Evolutionary conservation across 805 yeast genomes (phyloP).

Genomic region (Hemisphaericaspora nanyangensis): DNA sequence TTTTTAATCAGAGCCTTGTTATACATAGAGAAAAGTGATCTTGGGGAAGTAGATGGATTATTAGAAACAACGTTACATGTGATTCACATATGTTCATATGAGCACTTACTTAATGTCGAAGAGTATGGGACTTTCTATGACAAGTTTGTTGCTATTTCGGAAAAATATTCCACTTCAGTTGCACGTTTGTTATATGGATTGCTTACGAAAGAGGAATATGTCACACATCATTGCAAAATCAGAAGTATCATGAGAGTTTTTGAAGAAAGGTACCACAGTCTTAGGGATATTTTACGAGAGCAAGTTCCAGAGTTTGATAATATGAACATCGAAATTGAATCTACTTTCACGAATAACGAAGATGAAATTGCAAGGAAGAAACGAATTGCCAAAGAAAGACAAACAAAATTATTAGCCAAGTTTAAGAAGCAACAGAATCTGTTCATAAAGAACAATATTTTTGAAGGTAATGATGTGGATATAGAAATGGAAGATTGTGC

Average conservation of each 20-base stretch:
- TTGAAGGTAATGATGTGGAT: slow-evolving; percentile 25
- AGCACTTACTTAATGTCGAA: slow-evolving; percentile 23
- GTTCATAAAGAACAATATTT: slow-evolving; percentile 49
- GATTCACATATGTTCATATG: slow-evolving; percentile 53
- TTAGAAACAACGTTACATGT: slow-evolving; percentile 61
- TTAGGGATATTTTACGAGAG: slow-evolving; percentile 15
- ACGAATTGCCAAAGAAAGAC: slow-evolving; percentile 64
- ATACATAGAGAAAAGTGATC: slow-evolving; percentile 30
- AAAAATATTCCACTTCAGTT: slow-evolving; percentile 29
- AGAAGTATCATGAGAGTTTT: slow-evolving; percentile 47
- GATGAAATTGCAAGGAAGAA: slow-evolving; percentile 57
- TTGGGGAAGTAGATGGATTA: slow-evolving; percentile 50
- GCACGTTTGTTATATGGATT: slow-evolving; percentile 35
- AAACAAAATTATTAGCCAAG: slow-evolving; percentile 68
- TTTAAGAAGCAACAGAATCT: slow-evolving; percentile 74
- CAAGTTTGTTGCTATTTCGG: slow-evolving; percentile 27
- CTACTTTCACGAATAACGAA: slow-evolving; percentile 15
- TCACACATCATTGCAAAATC: slow-evolving; percentile 49
- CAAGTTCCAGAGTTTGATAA: slow-evolving; percentile 24
- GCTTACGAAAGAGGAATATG: slow-evolving; percentile 38
- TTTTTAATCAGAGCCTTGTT: slow-evolving; percentile 50
- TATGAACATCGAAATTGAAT: slow-evolving; percentile 15
- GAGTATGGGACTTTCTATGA: slow-evolving; percentile 30
- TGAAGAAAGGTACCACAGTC: slow-evolving; percentile 18
- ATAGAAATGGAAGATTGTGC: slow-evolving; percentile 39